Base-by-base conservation (phyloP, 345 rosid species). In the Aegle marmelos region DNA sequence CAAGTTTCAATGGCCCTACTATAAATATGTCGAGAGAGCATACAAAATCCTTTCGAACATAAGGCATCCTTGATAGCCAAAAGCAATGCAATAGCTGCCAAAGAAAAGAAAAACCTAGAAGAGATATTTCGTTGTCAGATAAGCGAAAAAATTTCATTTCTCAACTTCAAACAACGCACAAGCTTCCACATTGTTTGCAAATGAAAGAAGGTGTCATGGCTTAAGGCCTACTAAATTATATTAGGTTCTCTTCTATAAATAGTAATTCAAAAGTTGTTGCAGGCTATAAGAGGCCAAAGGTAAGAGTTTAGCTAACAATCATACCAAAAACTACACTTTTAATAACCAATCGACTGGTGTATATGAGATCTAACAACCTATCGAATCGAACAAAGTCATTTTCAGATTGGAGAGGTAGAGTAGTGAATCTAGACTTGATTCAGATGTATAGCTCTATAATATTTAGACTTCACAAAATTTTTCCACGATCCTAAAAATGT, bases 221-320 rank as follows among this genome's bases (percentile, higher is more conserved):
- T 1, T 0, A 0, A 0, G 2, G 13, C 14, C 48, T 4, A 39
- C 48, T 0, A 1, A 39, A 39, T 39, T 0, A 2, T 2, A 39
- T 9, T 14, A 0, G 1, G 48, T 2, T 2, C 2, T 0, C 0
- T 2, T 0, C 14, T 39, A 39, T 0, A 39, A 4, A 39, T 39
- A 10, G 0, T 13, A 39, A 39, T 4, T 0, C 7, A 57, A 1
- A 22, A 9, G 25, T 1, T 14, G 13, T 28, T 7, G 0, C 28
- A 7, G 0, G 3, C 8, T 58, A 8, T 7, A 2, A 4, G 7
- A 58, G 3, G 7, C 8, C 3, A 58, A 13, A 10, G 27, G 1
- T 13, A 58, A n/a, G 28, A 58, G 1, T 3, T 3, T 0, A 58
- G n/a, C 61, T 28, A 58, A 2, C 28, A 58, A n/a, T n/a, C 30